phyloP scores from a whole-genome alignment of 345 rosid species.

The Laguncularia racemosa region DNA sequence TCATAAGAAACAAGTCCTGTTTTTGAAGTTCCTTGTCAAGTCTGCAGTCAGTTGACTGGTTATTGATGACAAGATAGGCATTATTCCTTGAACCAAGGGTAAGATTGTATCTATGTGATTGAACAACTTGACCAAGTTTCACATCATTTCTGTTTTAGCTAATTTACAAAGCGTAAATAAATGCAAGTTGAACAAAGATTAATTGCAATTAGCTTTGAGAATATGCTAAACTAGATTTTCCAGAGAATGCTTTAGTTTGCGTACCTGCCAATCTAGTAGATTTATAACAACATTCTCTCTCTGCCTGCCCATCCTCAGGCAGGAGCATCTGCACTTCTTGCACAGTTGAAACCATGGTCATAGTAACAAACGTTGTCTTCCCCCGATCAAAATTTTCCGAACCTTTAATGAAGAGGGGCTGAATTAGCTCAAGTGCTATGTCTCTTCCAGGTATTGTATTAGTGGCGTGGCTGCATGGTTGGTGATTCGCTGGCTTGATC shows the following conservation, averaged over 20 bases:
- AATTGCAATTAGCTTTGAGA: background rate
- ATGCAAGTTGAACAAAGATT: too few species aligned
- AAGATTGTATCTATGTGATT: too few species aligned
- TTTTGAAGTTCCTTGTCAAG: too few species aligned
- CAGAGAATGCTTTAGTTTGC: background rate
- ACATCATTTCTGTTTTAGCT: too few species aligned
- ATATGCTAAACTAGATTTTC: background rate
- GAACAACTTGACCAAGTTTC: too few species aligned
- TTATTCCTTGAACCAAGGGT: too few species aligned
- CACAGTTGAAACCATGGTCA: slow-evolving; percentile 50
- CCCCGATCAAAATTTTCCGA: slow-evolving; percentile 34
- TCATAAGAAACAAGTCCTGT: too few species aligned
- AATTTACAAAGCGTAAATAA: background rate
- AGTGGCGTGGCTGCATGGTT: too few species aligned
- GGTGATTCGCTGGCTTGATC: too few species aligned
- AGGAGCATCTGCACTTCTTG: slow-evolving; percentile 50
- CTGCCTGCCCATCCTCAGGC: slow-evolving; percentile 33
- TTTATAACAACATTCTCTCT: slow-evolving; percentile 52
- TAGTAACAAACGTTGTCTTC: slow-evolving; percentile 38
- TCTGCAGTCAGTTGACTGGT: too few species aligned
- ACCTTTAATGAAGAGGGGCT: slow-evolving; percentile 45
- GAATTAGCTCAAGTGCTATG: slow-evolving; percentile 65
- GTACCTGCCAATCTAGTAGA: slow-evolving; percentile 78
- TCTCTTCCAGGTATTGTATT: too few species aligned
- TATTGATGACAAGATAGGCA: too few species aligned